Percentiles rank a stretch among this genome's conserved stretches.
phyloP scores from a whole-genome alignment of 495 filamentous ascomycete species.

The Aspergillus taichungensis region DNA sequence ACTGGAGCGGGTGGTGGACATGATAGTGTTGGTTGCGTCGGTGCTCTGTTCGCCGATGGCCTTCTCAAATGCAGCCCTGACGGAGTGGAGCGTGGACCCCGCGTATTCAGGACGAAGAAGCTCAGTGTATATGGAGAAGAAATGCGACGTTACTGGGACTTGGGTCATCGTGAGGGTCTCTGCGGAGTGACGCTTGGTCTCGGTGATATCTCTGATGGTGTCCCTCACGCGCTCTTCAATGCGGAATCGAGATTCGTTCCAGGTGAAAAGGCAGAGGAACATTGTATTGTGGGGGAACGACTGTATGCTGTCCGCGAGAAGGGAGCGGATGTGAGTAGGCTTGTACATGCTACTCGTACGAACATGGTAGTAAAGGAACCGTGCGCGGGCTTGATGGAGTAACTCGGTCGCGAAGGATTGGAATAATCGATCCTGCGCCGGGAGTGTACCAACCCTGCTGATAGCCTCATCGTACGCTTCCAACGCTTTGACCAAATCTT shows the following conservation, averaged over 20 bases:
- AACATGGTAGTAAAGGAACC: conserved; percentile 61
- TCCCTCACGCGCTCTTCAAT: conserved; percentile 66
- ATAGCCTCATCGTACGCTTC: conserved; percentile 45
- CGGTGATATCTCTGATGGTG: conserved; percentile 41
- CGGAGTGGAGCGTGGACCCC: conserved; percentile 50
- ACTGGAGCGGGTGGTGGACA: conserved; percentile 33
- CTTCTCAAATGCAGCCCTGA: conserved; percentile 61
- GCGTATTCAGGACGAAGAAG: conserved; percentile 31
- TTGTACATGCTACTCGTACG: conserved; percentile 49
- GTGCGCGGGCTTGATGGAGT: conserved; percentile 56
- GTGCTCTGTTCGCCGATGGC: conserved; percentile 38
- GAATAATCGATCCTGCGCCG: conserved; percentile 20
- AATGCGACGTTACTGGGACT: conserved; percentile 44
- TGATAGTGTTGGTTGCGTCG: conserved; percentile 24
- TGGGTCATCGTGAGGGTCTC: conserved; percentile 1
- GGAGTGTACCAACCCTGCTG: conserved; percentile 25
- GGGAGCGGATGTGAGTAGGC: conserved; percentile 50
- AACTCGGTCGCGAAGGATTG: conserved; percentile 38
- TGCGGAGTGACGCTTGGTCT: conserved; percentile 11
- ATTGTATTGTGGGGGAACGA: conserved; percentile 71
- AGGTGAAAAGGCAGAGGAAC: conserved; percentile 61
- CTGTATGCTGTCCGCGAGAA: conserved; percentile 48
- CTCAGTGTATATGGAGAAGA: conserved; percentile 64
- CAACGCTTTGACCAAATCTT: conserved; percentile 26
- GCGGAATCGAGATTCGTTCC: conserved; percentile 57